Conservation (phyloP, 1,284 basidiomycete species). For the Papiliotrema nemorosa region DNA sequence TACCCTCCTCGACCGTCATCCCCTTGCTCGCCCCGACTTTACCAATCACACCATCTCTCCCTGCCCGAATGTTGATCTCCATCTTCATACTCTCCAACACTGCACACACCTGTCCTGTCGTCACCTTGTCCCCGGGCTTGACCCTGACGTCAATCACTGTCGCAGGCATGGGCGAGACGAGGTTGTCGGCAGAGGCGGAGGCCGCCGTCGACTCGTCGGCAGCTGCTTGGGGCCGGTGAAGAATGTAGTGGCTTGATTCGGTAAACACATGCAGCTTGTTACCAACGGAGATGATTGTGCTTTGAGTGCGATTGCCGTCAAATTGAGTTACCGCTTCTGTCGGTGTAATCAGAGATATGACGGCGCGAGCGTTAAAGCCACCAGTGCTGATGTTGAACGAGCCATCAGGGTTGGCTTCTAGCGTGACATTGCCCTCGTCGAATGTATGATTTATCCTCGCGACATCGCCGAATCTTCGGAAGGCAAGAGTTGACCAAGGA, state of each 20-base stretch:
- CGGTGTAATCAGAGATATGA: slow-evolving; percentile 9
- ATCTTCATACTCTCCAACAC: slow-evolving; percentile 96
- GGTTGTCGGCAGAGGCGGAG: slow-evolving; percentile 15
- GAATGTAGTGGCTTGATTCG: slow-evolving; percentile 25
- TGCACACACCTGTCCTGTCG: slow-evolving; percentile 72
- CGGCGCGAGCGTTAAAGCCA: slow-evolving; percentile 10
- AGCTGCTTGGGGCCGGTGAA: slow-evolving; percentile 13
- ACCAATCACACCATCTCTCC: slow-evolving; percentile 63
- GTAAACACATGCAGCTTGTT: slow-evolving; percentile 42
- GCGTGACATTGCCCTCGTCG: slow-evolving; percentile 25
- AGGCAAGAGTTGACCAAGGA: slow-evolving; percentile 63
- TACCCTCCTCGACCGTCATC: slow-evolving; percentile 83
- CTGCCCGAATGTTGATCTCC: slow-evolving; percentile 76
- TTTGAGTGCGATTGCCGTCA: slow-evolving; percentile 9
- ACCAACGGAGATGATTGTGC: slow-evolving; percentile 34
- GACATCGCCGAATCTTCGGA: slow-evolving; percentile 65
- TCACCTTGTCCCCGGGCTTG: slow-evolving; percentile 68
- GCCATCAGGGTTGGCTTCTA: slow-evolving; percentile 12
- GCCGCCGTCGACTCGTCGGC: slow-evolving; percentile 14
- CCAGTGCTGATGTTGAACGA: slow-evolving; percentile 21
- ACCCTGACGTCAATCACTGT: slow-evolving; percentile 82
- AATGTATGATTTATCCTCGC: slow-evolving; percentile 22
- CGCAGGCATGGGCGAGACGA: slow-evolving; percentile 75
- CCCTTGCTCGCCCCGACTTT: slow-evolving; percentile 71
- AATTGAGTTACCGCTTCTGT: slow-evolving; percentile 35